A percentile compares a stretch with the other conserved stretches of the same genome.
Conservation (phyloP, 805 yeast genomes). For the Cyberlindnera mrakii region DNA sequence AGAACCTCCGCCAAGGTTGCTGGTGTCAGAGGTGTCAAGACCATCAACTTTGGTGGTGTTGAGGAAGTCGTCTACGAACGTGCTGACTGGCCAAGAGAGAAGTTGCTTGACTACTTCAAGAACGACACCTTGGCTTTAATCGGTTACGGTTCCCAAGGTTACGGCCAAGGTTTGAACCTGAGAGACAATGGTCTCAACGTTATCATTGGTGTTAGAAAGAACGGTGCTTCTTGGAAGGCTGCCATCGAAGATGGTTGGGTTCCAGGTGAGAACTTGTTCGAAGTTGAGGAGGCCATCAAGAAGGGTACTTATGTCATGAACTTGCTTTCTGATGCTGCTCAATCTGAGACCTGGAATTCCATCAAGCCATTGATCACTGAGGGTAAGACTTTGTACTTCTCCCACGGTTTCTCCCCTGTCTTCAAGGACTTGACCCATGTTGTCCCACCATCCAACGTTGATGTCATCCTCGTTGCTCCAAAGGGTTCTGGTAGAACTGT, state of each 20-base stretch:
- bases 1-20: constrained; percentile 43
- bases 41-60: constrained; percentile 94
- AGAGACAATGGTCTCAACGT: constrained; percentile 99
- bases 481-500: constrained; percentile 99
- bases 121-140: constrained; percentile 95
- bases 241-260: constrained; percentile 99
- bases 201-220: constrained; percentile 95
- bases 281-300: constrained; percentile 85
- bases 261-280: constrained; percentile 97
- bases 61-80: constrained; percentile 97
- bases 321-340: constrained; percentile 98
- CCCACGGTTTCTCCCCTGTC: constrained; percentile 99
- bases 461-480: constrained; percentile 98
- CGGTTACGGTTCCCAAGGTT: constrained; percentile 99
- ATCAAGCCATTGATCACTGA: constrained; percentile 89
- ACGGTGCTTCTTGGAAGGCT: constrained; percentile 99
- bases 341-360: constrained; percentile 93
- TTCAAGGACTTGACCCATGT: constrained; percentile 97
- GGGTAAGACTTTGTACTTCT: constrained; percentile 97
- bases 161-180: constrained; percentile 99
- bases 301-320: constrained; percentile 96
- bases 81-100: constrained; percentile 99
- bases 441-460: constrained; percentile 90
- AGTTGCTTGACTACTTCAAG: constrained; percentile 93
- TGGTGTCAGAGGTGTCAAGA: constrained; percentile 86